Conservation (phyloP, 73 alveolate species). For the Paramecium caudatum region DNA sequence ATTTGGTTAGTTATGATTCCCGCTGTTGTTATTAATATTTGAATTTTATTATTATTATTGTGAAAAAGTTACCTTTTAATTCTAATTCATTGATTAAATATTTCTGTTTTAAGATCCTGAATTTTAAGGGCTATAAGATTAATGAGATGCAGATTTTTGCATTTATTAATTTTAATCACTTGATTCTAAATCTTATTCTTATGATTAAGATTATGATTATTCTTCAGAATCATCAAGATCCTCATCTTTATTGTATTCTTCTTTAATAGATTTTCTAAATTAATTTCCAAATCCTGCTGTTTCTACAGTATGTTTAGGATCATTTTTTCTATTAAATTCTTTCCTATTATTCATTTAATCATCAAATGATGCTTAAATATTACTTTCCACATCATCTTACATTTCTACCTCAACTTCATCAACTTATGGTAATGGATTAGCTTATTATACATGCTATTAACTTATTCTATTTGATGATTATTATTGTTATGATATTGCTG, state of each 20-base stretch:
- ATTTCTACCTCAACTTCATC: constrained; percentile 44
- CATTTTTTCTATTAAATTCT: constrained; percentile 26
- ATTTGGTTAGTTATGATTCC: not conserved
- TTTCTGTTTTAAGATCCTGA: not conserved
- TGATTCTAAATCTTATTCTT: too few relatives aligned
- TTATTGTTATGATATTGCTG: not conserved
- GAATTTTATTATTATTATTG: too few relatives aligned
- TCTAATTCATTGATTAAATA: not conserved
- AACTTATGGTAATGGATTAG: not conserved
- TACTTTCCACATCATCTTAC: not conserved
- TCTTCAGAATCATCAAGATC: constrained; percentile 19
- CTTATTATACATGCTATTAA: not conserved
- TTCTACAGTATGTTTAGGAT: constrained; percentile 55
- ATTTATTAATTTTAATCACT: constrained; percentile 12
- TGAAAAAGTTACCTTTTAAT: not conserved
- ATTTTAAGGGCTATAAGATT: not conserved
- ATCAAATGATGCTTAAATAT: not conserved
- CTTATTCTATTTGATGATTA: constrained; percentile 13
- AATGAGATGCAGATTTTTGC: not conserved
- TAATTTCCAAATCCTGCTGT: constrained; percentile 64
- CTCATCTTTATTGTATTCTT: not conserved
- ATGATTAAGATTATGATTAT: not conserved
- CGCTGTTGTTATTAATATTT: not conserved
- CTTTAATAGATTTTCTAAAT: not conserved
- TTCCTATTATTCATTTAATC: constrained; percentile 35